phyloP scores from a whole-genome alignment of 139 green algal genomes.

The Tetraselmis chui region DNA sequence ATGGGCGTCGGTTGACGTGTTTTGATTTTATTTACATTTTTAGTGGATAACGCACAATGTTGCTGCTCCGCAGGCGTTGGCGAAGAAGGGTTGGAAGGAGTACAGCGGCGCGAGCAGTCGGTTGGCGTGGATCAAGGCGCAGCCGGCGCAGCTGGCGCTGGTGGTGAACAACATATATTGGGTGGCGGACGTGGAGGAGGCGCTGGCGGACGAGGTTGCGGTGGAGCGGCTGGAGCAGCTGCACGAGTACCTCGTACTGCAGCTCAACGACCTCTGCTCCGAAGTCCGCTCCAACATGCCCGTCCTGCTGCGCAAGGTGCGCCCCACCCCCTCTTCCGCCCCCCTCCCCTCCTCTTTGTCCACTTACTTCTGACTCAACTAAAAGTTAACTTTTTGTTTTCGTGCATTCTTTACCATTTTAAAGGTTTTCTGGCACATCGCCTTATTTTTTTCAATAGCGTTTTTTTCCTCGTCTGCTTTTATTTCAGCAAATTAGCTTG shows the following conservation, averaged over 20 bases:
- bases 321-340: neutral
- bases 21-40: no score
- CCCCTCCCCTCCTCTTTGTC: no score
- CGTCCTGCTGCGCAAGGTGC: neutral
- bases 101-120: conserved; percentile 18
- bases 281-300: neutral
- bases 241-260: neutral
- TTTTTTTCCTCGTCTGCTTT: no score
- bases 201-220: neutral
- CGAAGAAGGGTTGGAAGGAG: conserved; percentile 26
- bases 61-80: conserved; percentile 9
- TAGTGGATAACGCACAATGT: no score
- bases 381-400: no score
- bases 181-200: conserved; percentile 22
- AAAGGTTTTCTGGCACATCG: no score
- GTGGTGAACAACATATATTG: conserved; percentile 37
- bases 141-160: conserved; percentile 35
- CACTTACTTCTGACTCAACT: no score
- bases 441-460: no score
- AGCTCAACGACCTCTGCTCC: conserved; percentile 3
- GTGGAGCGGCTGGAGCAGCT: neutral
- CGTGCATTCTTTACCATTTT: no score
- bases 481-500: no score
- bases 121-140: conserved; percentile 24
- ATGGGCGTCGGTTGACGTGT: no score